These are phyloP conservation scores for Allomyces javanicus DNA, from an alignment of 192 early-diverging fungal genomes.

Conservation along the genomic window DNA sequence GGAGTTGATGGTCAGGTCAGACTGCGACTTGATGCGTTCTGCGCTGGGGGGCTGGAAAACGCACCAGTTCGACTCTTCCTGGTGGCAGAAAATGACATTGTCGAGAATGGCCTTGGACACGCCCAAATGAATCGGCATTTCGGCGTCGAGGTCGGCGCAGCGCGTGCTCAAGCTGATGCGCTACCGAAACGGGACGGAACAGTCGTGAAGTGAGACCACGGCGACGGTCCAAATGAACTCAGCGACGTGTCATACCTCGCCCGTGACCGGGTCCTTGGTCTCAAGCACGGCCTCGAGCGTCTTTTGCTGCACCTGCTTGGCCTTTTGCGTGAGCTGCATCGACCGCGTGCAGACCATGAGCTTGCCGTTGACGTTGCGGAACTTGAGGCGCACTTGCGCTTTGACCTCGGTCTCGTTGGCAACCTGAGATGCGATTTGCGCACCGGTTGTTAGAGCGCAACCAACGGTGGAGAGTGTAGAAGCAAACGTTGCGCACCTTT, in stretches of 20 bases:
- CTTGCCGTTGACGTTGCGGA: constrained; percentile 52
- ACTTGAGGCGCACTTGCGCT: constrained; percentile 76
- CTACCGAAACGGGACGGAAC: constrained; percentile 5
- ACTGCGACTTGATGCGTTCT: no score
- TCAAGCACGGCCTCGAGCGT: constrained; percentile 62
- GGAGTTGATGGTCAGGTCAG: not conserved
- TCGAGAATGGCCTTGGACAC: constrained; percentile 82
- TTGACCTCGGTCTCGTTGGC: constrained; percentile 58
- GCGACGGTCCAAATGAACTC: no score
- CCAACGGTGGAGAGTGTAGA: not conserved
- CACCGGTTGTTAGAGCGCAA: not conserved
- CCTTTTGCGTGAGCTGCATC: constrained; percentile 51
- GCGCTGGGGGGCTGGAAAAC: not conserved
- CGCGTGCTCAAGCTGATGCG: constrained; percentile 48
- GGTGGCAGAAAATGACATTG: constrained; percentile 97
- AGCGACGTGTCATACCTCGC: constrained; percentile 14
- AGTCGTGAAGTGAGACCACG: no score
- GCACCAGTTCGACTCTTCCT: constrained; percentile 89
- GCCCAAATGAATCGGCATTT: constrained; percentile 67
- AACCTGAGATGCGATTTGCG: constrained; percentile 18
- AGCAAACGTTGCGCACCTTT: constrained; percentile 25
- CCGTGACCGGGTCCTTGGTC: constrained; percentile 27
- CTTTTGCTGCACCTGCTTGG: constrained; percentile 30
- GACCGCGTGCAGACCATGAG: constrained; percentile 58
- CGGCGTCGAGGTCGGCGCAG: constrained; percentile 70